phyloP scores from a whole-genome alignment of 1,284 basidiomycete species.

The Lignosus rhinocerotis region DNA sequence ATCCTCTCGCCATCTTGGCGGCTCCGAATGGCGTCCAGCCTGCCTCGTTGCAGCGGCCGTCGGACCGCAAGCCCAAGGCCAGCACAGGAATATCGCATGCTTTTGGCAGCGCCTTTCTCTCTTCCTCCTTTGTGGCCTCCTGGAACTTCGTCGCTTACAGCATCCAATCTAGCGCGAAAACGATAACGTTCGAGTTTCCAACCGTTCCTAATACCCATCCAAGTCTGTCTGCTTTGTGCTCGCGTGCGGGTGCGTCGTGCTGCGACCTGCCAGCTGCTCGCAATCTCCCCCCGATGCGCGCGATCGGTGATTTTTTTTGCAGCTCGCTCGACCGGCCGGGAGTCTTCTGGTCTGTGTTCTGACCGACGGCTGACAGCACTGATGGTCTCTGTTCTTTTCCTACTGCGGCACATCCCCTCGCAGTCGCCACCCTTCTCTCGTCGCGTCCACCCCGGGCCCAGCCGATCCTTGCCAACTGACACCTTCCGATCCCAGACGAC shows the following conservation, averaged over 20 bases:
- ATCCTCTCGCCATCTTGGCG: not conserved
- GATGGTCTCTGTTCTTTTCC: not conserved
- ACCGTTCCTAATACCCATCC: not conserved
- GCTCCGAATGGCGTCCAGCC: not conserved
- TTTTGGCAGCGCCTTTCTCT: not conserved
- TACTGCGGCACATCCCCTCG: not conserved
- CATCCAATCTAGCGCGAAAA: not conserved
- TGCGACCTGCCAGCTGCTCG: not conserved
- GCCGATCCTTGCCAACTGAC: not conserved
- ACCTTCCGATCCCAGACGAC: not conserved
- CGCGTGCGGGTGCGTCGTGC: not conserved
- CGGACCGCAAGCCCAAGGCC: not conserved
- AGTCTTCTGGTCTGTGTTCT: not conserved
- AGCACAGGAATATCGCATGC: slow-evolving; percentile 2
- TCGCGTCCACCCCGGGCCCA: not conserved
- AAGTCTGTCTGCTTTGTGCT: not conserved
- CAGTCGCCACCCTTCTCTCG: no score
- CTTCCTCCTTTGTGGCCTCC: not conserved
- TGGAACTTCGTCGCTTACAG: not conserved
- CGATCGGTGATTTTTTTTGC: no score
- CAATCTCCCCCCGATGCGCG: not conserved
- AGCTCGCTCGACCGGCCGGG: no score
- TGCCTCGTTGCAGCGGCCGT: slow-evolving; percentile 8
- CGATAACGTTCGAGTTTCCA: not conserved
- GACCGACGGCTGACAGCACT: not conserved